Evolutionary conservation across 768 basidiomycete species (phyloP).

Genomic region (Mycena alexandri): DNA sequence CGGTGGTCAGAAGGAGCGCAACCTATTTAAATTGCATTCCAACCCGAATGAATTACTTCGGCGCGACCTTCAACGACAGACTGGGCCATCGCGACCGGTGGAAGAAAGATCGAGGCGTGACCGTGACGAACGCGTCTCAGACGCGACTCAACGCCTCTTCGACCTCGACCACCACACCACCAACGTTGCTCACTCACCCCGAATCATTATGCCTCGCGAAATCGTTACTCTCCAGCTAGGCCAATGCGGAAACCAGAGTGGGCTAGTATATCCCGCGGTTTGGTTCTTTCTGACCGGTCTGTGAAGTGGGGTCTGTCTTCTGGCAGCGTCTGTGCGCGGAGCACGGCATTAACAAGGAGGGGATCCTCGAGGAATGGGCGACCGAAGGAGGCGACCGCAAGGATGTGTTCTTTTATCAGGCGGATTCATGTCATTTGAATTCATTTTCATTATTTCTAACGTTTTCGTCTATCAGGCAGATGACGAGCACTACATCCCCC

Average conservation of each 20-base stretch:
- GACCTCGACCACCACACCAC: no score
- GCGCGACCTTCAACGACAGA: conserved; percentile 42
- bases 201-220: conserved; percentile 68
- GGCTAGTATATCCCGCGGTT: conserved; percentile 43
- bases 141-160: conserved; percentile 8
- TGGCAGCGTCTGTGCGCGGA: conserved; percentile 99
- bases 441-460: conserved; percentile 54
- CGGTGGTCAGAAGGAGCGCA: conserved; percentile 31
- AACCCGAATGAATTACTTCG: conserved; percentile 56
- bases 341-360: conserved; percentile 96
- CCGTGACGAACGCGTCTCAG: conserved; percentile 16
- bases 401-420: conserved; percentile 98
- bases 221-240: conserved; percentile 81
- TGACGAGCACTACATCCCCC: conserved; percentile 98
- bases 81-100: conserved; percentile 14
- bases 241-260: conserved; percentile 94
- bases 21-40: conserved; percentile 19
- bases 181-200: no score
- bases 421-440: no score
- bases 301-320: conserved; percentile 92
- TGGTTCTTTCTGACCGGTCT: conserved; percentile 28
- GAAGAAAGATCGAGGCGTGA: neutral
- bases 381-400: conserved; percentile 96
- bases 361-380: conserved; percentile 97
- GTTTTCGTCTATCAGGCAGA: conserved; percentile 99